phyloP scores from a whole-genome alignment of 2,329 filamentous ascomycete species.

The Epichloe brachyelytri region DNA sequence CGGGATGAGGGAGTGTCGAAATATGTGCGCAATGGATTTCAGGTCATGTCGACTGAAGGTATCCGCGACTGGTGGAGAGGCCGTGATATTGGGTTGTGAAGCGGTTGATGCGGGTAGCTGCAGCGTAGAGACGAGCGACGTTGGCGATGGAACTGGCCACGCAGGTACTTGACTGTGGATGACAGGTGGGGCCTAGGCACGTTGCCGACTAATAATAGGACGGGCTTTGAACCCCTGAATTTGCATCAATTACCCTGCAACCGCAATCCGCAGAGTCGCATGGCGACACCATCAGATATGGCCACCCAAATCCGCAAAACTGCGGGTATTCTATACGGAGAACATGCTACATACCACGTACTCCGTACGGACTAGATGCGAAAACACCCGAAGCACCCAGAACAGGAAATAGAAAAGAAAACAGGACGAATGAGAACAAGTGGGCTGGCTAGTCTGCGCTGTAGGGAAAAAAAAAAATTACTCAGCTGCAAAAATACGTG shows the following conservation, averaged over 20 bases:
- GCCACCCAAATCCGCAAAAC: not conserved
- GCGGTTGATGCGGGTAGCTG: not conserved
- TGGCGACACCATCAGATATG: not conserved
- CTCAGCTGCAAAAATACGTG: not conserved
- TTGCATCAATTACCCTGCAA: too few species aligned
- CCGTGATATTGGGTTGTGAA: not conserved
- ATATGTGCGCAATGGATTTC: not conserved
- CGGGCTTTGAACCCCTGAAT: not conserved
- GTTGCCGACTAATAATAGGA: not conserved
- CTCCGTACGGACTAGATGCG: too few species aligned
- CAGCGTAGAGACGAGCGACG: not conserved
- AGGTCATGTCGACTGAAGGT: not conserved
- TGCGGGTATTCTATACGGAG: not conserved
- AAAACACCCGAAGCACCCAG: too few species aligned
- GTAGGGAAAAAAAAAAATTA: not conserved
- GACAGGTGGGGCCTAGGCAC: not conserved
- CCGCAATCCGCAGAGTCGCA: too few species aligned
- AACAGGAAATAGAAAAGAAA: not conserved
- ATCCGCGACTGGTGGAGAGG: too few species aligned
- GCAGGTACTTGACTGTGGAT: not conserved
- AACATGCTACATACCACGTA: too few species aligned
- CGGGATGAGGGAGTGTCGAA: not conserved
- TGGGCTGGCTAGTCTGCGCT: too few species aligned
- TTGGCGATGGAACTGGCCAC: not conserved
- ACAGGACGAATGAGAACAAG: not conserved